These are phyloP conservation scores for Raphidocelis subcapitata DNA, from an alignment of 139 green algal species.

Conservation along the genomic window DNA sequence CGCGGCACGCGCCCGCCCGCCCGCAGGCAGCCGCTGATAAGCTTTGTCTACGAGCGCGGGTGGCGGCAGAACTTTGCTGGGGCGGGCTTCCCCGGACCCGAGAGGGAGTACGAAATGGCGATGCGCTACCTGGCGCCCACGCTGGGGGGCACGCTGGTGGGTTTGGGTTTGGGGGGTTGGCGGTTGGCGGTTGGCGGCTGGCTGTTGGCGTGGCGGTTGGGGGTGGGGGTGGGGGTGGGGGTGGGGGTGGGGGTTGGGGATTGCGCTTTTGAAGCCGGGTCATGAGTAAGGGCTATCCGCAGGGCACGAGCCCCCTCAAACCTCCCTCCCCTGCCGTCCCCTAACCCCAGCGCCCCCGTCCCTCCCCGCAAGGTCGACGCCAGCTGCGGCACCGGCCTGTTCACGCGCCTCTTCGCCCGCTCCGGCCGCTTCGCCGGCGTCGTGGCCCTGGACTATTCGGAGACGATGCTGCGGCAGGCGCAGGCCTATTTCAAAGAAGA, in stretches of 20 bases:
- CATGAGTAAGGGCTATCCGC: no score
- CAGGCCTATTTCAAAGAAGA: slow-evolving; percentile 51
- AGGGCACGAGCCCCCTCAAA: background rate
- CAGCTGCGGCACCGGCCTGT: slow-evolving; percentile 91
- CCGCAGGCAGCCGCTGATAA: slow-evolving; percentile 73
- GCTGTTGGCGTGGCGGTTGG: no score
- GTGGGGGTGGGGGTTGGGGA: no score
- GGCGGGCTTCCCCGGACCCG: slow-evolving; percentile 83
- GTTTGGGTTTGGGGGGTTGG: no score
- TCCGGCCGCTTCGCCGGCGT: slow-evolving; percentile 70
- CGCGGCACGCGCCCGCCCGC: no score
- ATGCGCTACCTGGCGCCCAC: slow-evolving; percentile 56
- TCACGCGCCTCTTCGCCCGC: slow-evolving; percentile 79
- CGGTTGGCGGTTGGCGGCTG: no score
- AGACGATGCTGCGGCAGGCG: slow-evolving; percentile 89
- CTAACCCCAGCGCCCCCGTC: background rate
- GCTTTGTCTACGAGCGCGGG: slow-evolving; percentile 91
- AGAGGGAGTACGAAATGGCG: slow-evolving; percentile 73
- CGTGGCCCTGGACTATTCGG: slow-evolving; percentile 81
- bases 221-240: no score
- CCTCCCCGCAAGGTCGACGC: slow-evolving; percentile 79
- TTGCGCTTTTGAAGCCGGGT: no score
- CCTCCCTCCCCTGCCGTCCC: background rate
- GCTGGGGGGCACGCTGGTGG: slow-evolving; percentile 23
- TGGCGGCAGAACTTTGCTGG: slow-evolving; percentile 91